Conservation (phyloP, 2,329 filamentous ascomycete genomes). For the Calonectria montana region DNA sequence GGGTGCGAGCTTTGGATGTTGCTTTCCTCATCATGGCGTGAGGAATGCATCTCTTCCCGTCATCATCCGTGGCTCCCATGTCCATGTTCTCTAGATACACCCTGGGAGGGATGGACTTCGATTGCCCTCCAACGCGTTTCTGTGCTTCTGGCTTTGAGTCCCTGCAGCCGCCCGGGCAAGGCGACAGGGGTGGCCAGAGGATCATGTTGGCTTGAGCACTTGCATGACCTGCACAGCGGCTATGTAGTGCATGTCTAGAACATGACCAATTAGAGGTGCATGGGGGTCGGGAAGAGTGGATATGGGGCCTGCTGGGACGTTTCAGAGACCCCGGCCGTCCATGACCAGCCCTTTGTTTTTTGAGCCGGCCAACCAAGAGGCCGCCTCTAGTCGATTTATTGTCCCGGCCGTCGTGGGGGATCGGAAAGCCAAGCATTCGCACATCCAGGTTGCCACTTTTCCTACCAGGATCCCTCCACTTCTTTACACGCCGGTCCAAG, state of each 20-base stretch:
- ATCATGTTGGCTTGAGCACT: constrained; percentile 51
- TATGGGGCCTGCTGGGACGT: constrained; percentile 45
- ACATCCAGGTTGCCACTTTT: constrained; percentile 41
- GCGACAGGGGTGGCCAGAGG: constrained; percentile 40
- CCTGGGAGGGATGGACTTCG: constrained; percentile 37
- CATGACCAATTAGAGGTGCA: constrained; percentile 47
- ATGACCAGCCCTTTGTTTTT: constrained; percentile 34
- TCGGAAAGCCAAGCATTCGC: constrained; percentile 37
- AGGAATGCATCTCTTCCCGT: constrained; percentile 35
- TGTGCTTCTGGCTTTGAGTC: constrained; percentile 33
- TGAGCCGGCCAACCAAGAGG: constrained; percentile 32
- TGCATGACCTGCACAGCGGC: constrained; percentile 56
- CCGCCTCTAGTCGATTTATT: constrained; percentile 21
- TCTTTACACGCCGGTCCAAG: constrained; percentile 41
- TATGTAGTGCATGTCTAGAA: constrained; percentile 52
- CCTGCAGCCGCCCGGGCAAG: constrained; percentile 44
- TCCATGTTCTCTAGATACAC: constrained; percentile 36
- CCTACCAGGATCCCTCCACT: constrained; percentile 31
- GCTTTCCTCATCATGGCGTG: constrained; percentile 31
- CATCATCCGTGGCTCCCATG: constrained; percentile 37
- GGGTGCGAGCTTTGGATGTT: constrained; percentile 13
- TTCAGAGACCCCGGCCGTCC: constrained; percentile 44
- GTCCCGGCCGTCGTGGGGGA: constrained; percentile 32
- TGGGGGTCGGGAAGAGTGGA: constrained; percentile 36
- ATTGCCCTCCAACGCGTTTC: constrained; percentile 30